Percentiles rank a stretch among this genome's conserved stretches.
These are phyloP conservation scores for Xylaria longipes DNA, from an alignment of 495 filamentous ascomycete genomes.

Conservation along the genomic window DNA sequence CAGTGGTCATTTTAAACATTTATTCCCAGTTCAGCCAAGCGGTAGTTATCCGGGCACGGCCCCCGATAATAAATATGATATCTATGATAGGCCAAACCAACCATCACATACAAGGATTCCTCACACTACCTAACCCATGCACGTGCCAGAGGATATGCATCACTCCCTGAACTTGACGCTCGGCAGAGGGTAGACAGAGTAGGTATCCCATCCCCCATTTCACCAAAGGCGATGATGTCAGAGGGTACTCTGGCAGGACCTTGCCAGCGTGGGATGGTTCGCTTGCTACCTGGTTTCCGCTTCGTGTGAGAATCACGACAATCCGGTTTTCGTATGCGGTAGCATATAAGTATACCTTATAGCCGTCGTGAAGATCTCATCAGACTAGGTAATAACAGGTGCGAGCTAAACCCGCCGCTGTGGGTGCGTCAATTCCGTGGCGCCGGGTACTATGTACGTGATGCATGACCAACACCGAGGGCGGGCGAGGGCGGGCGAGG, in stretches of 20 bases:
- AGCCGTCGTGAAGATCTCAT: background rate
- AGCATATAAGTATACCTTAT: background rate
- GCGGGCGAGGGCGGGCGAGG: too few relatives aligned
- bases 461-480: background rate
- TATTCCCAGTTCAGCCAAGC: background rate
- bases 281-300: background rate
- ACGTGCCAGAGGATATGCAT: background rate
- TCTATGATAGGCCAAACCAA: background rate
- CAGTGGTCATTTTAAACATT: background rate
- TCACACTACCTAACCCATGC: conserved; percentile 7
- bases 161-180: background rate
- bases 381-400: background rate
- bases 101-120: background rate
- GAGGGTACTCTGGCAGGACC: background rate
- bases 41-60: background rate
- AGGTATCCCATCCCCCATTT: background rate
- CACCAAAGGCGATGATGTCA: background rate
- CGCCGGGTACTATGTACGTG: conserved; percentile 9
- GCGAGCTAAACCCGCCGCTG: background rate
- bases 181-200: background rate
- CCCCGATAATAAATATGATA: background rate
- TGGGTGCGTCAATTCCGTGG: conserved; percentile 3
- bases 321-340: background rate
- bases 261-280: background rate
- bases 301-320: background rate